These are phyloP conservation scores for Spongispora temasekensis DNA, from an alignment of 1,284 basidiomycete genomes.

Conservation along the genomic window DNA sequence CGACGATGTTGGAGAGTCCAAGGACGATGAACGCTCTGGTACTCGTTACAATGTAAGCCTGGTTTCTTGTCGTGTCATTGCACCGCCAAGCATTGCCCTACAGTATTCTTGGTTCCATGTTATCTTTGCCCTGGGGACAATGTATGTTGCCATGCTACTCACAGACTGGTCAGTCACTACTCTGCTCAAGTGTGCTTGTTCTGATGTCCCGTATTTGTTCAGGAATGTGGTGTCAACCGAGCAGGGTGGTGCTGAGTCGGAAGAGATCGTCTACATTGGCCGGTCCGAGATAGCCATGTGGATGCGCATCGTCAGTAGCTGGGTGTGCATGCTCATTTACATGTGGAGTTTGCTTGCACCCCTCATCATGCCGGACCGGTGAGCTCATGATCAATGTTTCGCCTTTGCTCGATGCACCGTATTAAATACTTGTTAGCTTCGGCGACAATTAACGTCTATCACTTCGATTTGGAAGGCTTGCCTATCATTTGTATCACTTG, in stretches of 20 bases:
- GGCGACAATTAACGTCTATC: slow-evolving; percentile 36
- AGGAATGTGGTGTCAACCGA: slow-evolving; percentile 76
- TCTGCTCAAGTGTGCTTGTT: slow-evolving; percentile 5
- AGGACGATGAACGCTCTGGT: slow-evolving; percentile 94
- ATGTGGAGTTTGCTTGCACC: slow-evolving; percentile 91
- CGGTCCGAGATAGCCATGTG: slow-evolving; percentile 97
- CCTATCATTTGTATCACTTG: too few species aligned
- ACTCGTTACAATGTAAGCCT: slow-evolving; percentile 90
- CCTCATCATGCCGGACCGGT: slow-evolving; percentile 86
- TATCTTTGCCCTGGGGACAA: slow-evolving; percentile 94
- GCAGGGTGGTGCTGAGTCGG: slow-evolving; percentile 48
- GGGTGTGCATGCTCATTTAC: slow-evolving; percentile 91
- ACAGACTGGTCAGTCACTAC: slow-evolving; percentile 86
- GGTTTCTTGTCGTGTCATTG: background rate
- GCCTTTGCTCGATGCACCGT: background rate
- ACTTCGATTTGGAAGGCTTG: too few species aligned
- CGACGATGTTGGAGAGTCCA: slow-evolving; percentile 63
- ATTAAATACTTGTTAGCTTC: slow-evolving; percentile 28
- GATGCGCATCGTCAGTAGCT: slow-evolving; percentile 96
- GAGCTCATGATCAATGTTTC: slow-evolving; percentile 24
- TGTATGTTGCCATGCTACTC: slow-evolving; percentile 98
- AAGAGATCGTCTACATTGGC: slow-evolving; percentile 90
- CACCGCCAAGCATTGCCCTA: slow-evolving; percentile 6
- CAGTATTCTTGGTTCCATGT: slow-evolving; percentile 99
- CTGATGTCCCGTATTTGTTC: slow-evolving; percentile 11